phyloP scores from a whole-genome alignment of 371 early-diverging fungal species.

The Mortierella sp. region DNA sequence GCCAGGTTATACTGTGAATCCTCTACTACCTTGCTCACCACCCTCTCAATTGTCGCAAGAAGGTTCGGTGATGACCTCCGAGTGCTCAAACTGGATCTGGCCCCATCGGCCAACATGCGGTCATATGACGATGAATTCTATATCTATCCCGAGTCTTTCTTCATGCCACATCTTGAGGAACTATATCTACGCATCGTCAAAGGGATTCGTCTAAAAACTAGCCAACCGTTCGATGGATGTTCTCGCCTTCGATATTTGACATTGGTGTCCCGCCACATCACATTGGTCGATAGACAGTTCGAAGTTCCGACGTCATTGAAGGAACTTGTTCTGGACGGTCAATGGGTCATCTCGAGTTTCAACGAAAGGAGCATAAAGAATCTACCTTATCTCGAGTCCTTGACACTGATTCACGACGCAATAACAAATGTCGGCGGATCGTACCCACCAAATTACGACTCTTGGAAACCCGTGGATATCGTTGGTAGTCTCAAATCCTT shows the following conservation, averaged over 20 bases:
- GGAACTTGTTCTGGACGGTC: slow-evolving; percentile 14
- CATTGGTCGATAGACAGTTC: background rate
- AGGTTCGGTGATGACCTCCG: slow-evolving; percentile 7
- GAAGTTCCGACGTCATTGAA: background rate
- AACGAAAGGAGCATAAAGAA: background rate
- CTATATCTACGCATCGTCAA: slow-evolving; percentile 5
- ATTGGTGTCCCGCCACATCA: background rate
- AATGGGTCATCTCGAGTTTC: background rate
- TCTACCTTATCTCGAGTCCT: slow-evolving; percentile 2
- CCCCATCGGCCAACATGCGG: background rate
- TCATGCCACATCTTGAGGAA: slow-evolving; percentile 18
- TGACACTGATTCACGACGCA: background rate
- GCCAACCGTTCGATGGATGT: slow-evolving; percentile 14
- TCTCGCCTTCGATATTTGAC: slow-evolving; percentile 17
- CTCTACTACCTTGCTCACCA: too few species aligned
- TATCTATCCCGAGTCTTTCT: background rate
- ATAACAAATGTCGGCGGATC: background rate
- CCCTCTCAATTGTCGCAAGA: background rate
- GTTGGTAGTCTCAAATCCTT: slow-evolving; percentile 6
- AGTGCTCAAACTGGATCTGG: slow-evolving; percentile 5
- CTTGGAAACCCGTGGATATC: background rate
- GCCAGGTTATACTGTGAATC: background rate
- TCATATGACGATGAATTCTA: background rate
- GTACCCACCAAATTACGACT: background rate
- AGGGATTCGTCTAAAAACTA: background rate